Conservation (phyloP, 257 asterid species). For the Perilla frutescens region DNA sequence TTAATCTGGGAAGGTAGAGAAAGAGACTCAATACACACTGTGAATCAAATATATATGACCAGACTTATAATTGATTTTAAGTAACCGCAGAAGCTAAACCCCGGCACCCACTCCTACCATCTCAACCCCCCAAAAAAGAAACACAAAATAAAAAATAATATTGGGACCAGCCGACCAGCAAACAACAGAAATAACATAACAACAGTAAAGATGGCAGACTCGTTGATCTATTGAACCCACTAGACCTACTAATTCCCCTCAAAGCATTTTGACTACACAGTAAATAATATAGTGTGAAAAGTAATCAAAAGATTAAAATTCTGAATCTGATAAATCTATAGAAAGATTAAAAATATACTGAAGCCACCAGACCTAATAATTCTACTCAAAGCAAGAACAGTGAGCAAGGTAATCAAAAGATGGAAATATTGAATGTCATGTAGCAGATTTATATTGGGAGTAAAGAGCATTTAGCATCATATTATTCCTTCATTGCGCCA, state of each 20-base stretch:
- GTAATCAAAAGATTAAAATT: not conserved
- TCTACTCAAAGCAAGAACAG: not conserved
- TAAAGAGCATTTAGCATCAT: not conserved
- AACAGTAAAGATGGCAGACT: not conserved
- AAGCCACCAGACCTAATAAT: not conserved
- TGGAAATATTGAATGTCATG: not conserved
- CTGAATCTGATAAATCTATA: not conserved
- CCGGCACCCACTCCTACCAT: not conserved
- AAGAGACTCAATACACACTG: not conserved
- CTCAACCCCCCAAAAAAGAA: not conserved
- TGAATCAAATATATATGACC: not conserved
- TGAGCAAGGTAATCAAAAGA: not conserved
- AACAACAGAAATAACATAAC: not conserved
- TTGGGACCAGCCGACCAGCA: not conserved
- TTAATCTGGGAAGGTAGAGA: slow-evolving; percentile 38
- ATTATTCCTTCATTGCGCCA: not conserved
- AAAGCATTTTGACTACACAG: not conserved
- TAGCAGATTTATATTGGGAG: not conserved
- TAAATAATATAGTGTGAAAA: not conserved
- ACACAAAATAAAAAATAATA: too few species aligned
- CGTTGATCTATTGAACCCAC: not conserved
- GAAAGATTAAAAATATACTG: not conserved
- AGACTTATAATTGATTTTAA: not conserved
- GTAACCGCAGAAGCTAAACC: not conserved
- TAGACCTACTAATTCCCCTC: not conserved